These are phyloP conservation scores for Earliella scabrosa DNA, from an alignment of 1,284 basidiomycete genomes.

Conservation along the genomic window DNA sequence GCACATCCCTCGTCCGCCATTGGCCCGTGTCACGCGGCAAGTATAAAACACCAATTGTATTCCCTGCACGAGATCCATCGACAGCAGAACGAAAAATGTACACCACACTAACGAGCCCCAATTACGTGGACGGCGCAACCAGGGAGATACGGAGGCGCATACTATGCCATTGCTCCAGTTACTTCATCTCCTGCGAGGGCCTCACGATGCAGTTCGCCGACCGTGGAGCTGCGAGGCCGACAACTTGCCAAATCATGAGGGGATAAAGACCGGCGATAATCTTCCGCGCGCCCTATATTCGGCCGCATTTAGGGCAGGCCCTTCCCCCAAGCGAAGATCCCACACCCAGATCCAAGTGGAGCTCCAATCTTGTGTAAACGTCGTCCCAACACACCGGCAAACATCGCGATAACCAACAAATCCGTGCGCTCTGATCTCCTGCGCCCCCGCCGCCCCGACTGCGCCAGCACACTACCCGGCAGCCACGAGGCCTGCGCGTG, in stretches of 20 bases:
- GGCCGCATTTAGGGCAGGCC: conserved; percentile 35
- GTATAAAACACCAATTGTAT: background rate
- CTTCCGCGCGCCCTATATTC: conserved; percentile 18
- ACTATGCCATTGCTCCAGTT: conserved; percentile 84
- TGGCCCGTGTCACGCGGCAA: background rate
- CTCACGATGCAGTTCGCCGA: conserved; percentile 64
- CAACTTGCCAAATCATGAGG: conserved; percentile 63
- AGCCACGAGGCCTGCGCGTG: background rate
- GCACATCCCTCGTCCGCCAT: background rate
- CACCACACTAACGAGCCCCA: conserved; percentile 86
- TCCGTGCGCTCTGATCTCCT: background rate
- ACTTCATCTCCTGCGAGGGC: conserved; percentile 88
- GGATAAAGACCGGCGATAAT: conserved; percentile 42
- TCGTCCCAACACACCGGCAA: conserved; percentile 20
- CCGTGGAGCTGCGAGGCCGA: conserved; percentile 50
- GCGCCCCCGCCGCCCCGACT: background rate
- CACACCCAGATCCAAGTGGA: conserved; percentile 16
- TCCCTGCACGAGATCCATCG: conserved; percentile 7
- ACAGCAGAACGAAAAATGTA: conserved; percentile 49
- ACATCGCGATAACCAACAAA: conserved; percentile 18
- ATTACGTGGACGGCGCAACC: conserved; percentile 54
- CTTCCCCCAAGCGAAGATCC: conserved; percentile 25
- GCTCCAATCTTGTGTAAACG: conserved; percentile 19
- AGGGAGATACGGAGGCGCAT: conserved; percentile 85
- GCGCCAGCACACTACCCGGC: background rate